Evolutionary conservation across 805 yeast species (phyloP).

Genomic region (Ogataea allantospora): DNA sequence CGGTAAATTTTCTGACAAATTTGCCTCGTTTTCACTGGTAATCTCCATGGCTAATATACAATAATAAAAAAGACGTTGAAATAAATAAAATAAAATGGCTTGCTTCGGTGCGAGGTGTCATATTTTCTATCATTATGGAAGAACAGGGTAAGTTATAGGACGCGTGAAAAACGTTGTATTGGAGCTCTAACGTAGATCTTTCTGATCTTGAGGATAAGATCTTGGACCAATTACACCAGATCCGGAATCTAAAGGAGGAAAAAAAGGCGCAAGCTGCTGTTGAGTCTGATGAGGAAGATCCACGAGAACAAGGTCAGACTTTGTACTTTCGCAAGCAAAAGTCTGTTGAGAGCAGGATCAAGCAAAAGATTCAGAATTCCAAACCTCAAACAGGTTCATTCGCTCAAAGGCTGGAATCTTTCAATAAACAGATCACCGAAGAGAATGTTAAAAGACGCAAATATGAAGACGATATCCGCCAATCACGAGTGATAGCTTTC

Average conservation of each 20-base stretch:
- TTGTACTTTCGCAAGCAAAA: conserved; percentile 17
- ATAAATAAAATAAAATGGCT: conserved; percentile 5
- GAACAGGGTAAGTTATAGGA: conserved; percentile 11
- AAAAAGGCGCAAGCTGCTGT: conserved; percentile 18
- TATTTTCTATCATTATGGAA: not conserved
- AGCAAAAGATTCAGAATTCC: not conserved
- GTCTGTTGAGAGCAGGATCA: conserved; percentile 11
- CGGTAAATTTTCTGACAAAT: not conserved
- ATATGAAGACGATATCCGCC: conserved; percentile 29
- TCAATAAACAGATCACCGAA: conserved; percentile 11
- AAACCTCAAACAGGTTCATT: conserved; percentile 4
- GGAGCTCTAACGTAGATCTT: conserved; percentile 18
- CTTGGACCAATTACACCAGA: conserved; percentile 20
- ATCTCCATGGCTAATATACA: conserved; percentile 6
- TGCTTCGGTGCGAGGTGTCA: conserved; percentile 10
- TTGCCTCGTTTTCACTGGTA: conserved; percentile 3
- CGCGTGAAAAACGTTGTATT: not conserved
- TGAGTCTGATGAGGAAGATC: conserved; percentile 31
- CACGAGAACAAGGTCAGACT: conserved; percentile 20
- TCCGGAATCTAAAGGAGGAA: conserved; percentile 21
- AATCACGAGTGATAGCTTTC: conserved; percentile 41
- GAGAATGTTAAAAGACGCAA: conserved; percentile 24
- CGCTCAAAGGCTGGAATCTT: conserved; percentile 14
- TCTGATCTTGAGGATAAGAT: conserved; percentile 28
- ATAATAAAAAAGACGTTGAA: not conserved